Evolutionary conservation across 345 rosid genomes (phyloP), one percentile per base, ranked within the genome.

Genomic region (Cardamine resedifolia): DNA sequence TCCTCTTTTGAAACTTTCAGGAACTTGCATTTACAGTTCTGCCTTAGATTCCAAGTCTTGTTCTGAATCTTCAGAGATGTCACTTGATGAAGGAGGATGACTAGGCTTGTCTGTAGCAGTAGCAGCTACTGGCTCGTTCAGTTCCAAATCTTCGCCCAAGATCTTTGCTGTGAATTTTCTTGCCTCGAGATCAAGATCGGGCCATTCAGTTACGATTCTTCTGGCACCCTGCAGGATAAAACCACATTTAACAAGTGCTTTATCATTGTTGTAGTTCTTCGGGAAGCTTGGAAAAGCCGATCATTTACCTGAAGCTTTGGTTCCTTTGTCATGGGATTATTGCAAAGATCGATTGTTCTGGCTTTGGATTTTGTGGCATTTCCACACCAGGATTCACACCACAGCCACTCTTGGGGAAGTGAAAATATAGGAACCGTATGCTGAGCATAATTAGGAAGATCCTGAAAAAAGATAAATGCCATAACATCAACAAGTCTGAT

Each of bases 341-440:
- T 95, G 90, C 99, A 95, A 71, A 95, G 96, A 75, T 94, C 98
- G 43, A 94, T 91, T 33, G 98, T 94, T 77, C 88, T 91, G 60
- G 99, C 99, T 75, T 79, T 91, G n/a, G 91, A 66, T 81, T 95
- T 95, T 57, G 99, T 90, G 73, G 96, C 86, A 78, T 88, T 92
- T 66, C 99, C 99, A 58, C 99, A 95, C 99, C 99, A 95, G 33
- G 99, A 95, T 73, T 95, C 99, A 58, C 99, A 95, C 99, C 99
- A 90, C 33, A 95, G 70, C 99, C 99, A 95, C 77, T 95, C 99
- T 84, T 83, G 96, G 49, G 99, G 97, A 36, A 95, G 85, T 58
- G 98, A 95, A 68, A 90, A 90, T 47, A 95, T 92, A 16, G 98
- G 98, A 49, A 95, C 99, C 1, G 81, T 86, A 74, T 95, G 96